phyloP scores from a whole-genome alignment of 768 basidiomycete species.

The Cantharellus anzutake region DNA sequence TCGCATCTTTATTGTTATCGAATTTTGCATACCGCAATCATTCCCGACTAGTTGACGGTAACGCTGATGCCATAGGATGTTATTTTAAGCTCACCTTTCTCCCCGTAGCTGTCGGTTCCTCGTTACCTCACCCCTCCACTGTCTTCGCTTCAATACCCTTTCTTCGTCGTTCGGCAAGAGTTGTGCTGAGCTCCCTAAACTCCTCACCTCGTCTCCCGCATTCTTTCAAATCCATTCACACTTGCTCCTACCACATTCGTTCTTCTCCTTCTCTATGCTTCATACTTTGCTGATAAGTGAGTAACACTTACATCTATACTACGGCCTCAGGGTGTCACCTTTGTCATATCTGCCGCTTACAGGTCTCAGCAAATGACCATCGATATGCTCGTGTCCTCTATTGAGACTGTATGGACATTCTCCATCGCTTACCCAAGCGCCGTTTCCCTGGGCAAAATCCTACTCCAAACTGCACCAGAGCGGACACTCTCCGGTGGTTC shows the following conservation, averaged over 20 bases:
- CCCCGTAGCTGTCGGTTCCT: neutral
- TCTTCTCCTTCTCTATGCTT: conserved; percentile 1
- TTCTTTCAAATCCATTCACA: conserved; percentile 9
- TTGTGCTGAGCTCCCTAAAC: neutral
- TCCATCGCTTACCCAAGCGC: conserved; percentile 72
- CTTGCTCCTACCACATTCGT: conserved; percentile 6
- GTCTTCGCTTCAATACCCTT: neutral
- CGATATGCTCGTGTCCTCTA: conserved; percentile 72
- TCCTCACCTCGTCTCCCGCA: neutral
- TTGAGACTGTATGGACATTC: conserved; percentile 63
- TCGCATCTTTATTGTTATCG: conserved; percentile 12
- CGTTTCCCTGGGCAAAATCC: conserved; percentile 61
- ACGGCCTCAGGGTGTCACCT: neutral
- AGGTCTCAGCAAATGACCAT: conserved; percentile 41
- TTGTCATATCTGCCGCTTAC: neutral
- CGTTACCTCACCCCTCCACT: neutral
- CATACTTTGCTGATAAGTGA: conserved; percentile 2
- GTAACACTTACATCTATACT: neutral
- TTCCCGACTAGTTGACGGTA: conserved; percentile 19
- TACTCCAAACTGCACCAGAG: conserved; percentile 77
- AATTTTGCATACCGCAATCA: conserved; percentile 18
- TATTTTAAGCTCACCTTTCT: neutral
- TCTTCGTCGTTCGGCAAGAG: neutral
- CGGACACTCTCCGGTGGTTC: conserved; percentile 26
- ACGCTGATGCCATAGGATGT: neutral